Evolutionary conservation across 805 yeast species (phyloP).

Genomic region (Myxozyma sirexii): DNA sequence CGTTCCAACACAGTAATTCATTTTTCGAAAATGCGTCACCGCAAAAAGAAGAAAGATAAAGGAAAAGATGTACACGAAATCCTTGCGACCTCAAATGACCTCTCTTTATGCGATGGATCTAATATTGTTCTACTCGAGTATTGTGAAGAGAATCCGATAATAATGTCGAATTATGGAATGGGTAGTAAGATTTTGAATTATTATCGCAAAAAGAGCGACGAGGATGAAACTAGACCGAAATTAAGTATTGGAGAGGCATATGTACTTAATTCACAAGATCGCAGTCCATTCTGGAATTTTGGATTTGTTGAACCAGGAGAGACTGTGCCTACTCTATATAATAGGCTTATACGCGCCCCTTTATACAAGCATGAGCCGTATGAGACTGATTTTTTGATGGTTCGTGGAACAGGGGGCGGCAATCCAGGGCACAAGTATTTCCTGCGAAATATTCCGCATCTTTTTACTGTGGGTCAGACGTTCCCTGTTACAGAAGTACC

Average conservation of each 20-base stretch:
- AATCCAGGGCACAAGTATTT: conserved; percentile 64
- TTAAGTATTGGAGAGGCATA: conserved; percentile 90
- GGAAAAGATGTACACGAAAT: conserved; percentile 79
- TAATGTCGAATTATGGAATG: conserved; percentile 91
- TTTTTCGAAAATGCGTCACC: conserved; percentile 70
- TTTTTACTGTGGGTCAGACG: conserved; percentile 88
- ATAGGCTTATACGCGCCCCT: conserved; percentile 90
- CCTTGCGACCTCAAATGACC: conserved; percentile 68
- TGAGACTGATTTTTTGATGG: conserved; percentile 76
- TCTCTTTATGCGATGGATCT: conserved; percentile 83
- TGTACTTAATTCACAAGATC: conserved; percentile 92
- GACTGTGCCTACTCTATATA: conserved; percentile 89
- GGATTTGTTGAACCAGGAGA: conserved; percentile 96
- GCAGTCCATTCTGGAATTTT: conserved; percentile 97
- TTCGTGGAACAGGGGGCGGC: conserved; percentile 74
- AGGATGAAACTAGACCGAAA: conserved; percentile 85
- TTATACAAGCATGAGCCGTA: conserved; percentile 81
- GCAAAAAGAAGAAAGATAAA: conserved; percentile 88
- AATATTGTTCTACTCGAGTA: conserved; percentile 80
- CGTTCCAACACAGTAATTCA: conserved; percentile 77
- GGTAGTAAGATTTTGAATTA: conserved; percentile 91
- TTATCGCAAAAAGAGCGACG: conserved; percentile 79
- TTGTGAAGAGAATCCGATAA: conserved; percentile 83
- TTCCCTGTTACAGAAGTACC: conserved; percentile 95
- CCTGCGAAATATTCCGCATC: conserved; percentile 65